Conservation (phyloP, 208 protist genomes). For the Crithidia bombi region DNA sequence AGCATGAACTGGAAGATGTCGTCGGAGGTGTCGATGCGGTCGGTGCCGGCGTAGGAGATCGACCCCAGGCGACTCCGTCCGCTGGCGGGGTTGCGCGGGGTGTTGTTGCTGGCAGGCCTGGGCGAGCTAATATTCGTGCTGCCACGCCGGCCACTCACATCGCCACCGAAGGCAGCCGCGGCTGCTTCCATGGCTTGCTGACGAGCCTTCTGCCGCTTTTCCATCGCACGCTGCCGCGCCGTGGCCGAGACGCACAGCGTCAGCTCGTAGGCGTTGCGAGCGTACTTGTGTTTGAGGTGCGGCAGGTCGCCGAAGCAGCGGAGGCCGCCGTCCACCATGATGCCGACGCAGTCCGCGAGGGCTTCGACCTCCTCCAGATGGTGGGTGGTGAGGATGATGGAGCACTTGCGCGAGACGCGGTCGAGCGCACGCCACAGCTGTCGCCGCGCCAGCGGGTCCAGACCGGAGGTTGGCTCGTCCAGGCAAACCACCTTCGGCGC, state of each 20-base stretch:
- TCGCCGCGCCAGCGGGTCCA: constrained; percentile 79
- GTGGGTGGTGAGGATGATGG: constrained; percentile 92
- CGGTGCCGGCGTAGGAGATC: constrained; percentile 33
- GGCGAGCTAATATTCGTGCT: neutral
- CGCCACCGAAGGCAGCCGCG: neutral
- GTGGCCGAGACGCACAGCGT: constrained; percentile 42
- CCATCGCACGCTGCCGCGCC: constrained; percentile 7
- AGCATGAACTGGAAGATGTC: constrained; percentile 45
- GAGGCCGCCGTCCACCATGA: constrained; percentile 91
- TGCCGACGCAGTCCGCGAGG: constrained; percentile 80
- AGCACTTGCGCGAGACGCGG: constrained; percentile 60
- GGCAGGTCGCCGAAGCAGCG: constrained; percentile 86
- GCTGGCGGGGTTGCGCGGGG: neutral
- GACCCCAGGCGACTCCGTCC: constrained; percentile 9
- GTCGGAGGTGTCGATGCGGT: constrained; percentile 33
- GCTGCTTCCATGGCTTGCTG: neutral
- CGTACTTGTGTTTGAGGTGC: constrained; percentile 86
- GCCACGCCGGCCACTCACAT: neutral
- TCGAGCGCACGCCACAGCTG: constrained; percentile 81
- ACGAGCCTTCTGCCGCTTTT: neutral
- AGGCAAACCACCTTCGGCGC: constrained; percentile 65
- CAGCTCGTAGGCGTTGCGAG: constrained; percentile 79
- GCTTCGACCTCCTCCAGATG: constrained; percentile 94
- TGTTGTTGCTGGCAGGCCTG: neutral
- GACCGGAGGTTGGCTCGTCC: constrained; percentile 78